A percentile compares a stretch with the other conserved stretches of the same genome.
Conservation (phyloP, 2,329 filamentous ascomycete genomes). For the Teratosphaeria pseudoeucalypti region DNA sequence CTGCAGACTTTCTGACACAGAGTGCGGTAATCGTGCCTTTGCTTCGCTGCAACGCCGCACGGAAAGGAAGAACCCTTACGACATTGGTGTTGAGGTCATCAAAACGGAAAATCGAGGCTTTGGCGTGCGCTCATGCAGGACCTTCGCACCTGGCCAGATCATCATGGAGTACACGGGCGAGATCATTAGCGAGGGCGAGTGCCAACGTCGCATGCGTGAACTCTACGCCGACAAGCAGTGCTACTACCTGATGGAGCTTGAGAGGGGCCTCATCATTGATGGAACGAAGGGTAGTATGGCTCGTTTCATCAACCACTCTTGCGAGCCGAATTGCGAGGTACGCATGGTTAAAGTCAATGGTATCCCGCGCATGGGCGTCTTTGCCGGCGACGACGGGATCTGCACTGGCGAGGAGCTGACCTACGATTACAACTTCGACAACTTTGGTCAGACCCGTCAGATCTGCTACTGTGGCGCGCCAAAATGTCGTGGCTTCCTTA, state of each 20-base stretch:
- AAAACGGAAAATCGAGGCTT: slow-evolving; percentile 83
- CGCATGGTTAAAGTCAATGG: slow-evolving; percentile 89
- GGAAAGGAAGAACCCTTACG: slow-evolving; percentile 68
- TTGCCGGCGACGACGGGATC: slow-evolving; percentile 80
- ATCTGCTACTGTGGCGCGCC: slow-evolving; percentile 51
- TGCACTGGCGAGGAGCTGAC: slow-evolving; percentile 93
- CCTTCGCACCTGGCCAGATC: slow-evolving; percentile 81
- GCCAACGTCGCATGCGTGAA: slow-evolving; percentile 84
- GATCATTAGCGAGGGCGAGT: slow-evolving; percentile 91
- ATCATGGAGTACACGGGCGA: slow-evolving; percentile 98
- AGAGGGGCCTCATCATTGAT: slow-evolving; percentile 97
- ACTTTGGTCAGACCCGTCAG: slow-evolving; percentile 32
- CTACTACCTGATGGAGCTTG: slow-evolving; percentile 97
- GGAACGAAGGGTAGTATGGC: slow-evolving; percentile 92
- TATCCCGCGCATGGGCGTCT: slow-evolving; percentile 91
- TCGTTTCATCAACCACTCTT: slow-evolving; percentile 96
- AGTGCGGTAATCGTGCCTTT: slow-evolving; percentile 82
- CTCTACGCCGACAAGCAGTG: slow-evolving; percentile 94
- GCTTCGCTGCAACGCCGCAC: slow-evolving; percentile 64
- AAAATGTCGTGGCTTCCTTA: slow-evolving; percentile 51
- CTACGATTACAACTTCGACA: slow-evolving; percentile 74
- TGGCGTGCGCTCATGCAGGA: slow-evolving; percentile 81
- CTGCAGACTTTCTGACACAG: slow-evolving; percentile 64
- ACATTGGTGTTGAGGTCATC: slow-evolving; percentile 88
- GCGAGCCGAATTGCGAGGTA: slow-evolving; percentile 76